phyloP scores from a whole-genome alignment of 306 rosid genomes.

The Dryas alaskensis region DNA sequence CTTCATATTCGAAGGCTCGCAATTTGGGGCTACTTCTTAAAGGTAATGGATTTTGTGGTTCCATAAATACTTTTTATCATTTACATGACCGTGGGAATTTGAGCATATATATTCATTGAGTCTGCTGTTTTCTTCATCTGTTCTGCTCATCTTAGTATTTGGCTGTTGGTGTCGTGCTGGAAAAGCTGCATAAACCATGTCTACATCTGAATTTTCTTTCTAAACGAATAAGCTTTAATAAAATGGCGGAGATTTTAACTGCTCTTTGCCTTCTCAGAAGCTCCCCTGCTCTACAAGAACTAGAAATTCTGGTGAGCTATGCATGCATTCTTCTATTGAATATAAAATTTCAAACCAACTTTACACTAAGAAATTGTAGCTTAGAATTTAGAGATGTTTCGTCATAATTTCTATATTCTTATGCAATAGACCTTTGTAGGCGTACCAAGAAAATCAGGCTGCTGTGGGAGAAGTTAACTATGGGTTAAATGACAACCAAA shows the following conservation, averaged over 20 bases:
- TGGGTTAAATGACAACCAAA: no score
- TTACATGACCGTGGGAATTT: neutral
- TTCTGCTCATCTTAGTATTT: constrained; percentile 40
- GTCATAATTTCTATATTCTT: no score
- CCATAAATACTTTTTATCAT: no score
- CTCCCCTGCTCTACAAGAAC: constrained; percentile 49
- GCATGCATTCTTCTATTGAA: neutral
- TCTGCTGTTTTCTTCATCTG: constrained; percentile 1
- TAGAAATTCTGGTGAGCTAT: constrained; percentile 47
- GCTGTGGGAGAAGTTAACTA: no score
- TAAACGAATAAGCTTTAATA: constrained; percentile 38
- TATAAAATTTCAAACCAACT: neutral
- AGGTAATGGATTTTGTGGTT: no score
- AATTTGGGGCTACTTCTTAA: no score
- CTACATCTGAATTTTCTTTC: constrained; percentile 47
- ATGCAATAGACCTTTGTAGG: neutral
- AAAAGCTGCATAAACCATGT: constrained; percentile 39
- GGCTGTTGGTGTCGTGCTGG: constrained; percentile 42
- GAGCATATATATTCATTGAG: neutral
- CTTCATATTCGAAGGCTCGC: no score
- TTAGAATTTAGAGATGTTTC: no score
- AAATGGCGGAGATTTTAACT: constrained; percentile 37
- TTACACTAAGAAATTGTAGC: neutral
- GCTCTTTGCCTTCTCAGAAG: constrained; percentile 36
- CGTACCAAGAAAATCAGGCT: no score